Percentiles rank a stretch among this genome's conserved stretches.
These are phyloP conservation scores for Kwoniella shandongensis DNA, from an alignment of 768 basidiomycete species.

Conservation along the genomic window DNA sequence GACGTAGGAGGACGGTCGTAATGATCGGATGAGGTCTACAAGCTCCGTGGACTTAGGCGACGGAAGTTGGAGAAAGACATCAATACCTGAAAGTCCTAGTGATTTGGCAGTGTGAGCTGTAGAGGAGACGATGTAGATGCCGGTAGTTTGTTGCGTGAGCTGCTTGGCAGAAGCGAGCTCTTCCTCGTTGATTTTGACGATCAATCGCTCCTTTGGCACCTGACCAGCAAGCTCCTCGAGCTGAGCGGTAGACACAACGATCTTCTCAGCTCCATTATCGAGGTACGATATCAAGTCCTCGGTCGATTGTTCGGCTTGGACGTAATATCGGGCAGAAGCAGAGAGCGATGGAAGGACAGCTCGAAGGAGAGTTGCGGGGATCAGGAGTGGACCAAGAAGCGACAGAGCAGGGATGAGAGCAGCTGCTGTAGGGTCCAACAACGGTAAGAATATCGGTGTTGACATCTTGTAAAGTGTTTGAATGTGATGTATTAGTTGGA, in stretches of 20 bases:
- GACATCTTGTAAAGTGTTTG: conserved; percentile 30
- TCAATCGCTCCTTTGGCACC: conserved; percentile 71
- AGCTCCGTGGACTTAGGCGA: conserved; percentile 65
- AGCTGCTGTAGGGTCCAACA: conserved; percentile 52
- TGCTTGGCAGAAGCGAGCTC: conserved; percentile 69
- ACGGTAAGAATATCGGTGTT: conserved; percentile 52
- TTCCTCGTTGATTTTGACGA: conserved; percentile 72
- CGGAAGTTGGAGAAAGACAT: conserved; percentile 54
- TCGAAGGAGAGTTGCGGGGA: conserved; percentile 53
- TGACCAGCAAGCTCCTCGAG: conserved; percentile 57
- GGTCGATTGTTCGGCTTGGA: conserved; percentile 24
- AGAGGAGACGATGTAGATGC: conserved; percentile 62
- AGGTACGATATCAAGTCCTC: conserved; percentile 59
- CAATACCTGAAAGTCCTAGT: conserved; percentile 35
- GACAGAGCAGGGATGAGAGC: conserved; percentile 63
- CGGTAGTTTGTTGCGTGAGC: conserved; percentile 72
- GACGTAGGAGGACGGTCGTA: conserved; percentile 66
- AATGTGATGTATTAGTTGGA: neutral
- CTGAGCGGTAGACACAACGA: conserved; percentile 66
- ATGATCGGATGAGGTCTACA: conserved; percentile 59
- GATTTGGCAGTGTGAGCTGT: conserved; percentile 50
- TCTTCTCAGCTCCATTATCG: conserved; percentile 75
- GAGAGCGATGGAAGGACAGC: conserved; percentile 52
- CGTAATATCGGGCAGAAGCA: conserved; percentile 50
- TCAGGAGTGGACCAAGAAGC: conserved; percentile 75